A percentile compares a stretch with the other conserved stretches of the same genome.
Evolutionary conservation across 225 moss, liverwort and hornwort species (phyloP).

Genomic region (Physcomitrellopsis africana): DNA sequence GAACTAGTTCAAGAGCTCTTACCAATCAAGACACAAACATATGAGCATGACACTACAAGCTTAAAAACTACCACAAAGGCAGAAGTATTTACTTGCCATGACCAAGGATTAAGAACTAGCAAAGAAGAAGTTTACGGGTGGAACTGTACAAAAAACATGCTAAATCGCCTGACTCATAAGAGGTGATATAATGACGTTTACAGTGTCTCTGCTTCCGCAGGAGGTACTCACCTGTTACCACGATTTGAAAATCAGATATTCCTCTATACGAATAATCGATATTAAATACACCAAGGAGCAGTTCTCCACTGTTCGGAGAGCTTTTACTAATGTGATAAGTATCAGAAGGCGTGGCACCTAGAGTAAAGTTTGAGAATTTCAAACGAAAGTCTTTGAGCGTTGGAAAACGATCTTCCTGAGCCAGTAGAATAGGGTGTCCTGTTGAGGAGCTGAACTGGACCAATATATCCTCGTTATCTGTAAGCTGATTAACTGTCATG

Average conservation of each 20-base stretch:
- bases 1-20: neutral
- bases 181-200: neutral
- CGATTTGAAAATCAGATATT: slow-evolving; percentile 46
- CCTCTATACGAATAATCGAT: slow-evolving; percentile 49
- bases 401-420: slow-evolving; percentile 44
- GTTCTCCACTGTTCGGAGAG: slow-evolving; percentile 26
- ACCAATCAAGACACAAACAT: neutral
- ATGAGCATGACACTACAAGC: neutral
- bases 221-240: slow-evolving; percentile 36
- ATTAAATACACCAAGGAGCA: slow-evolving; percentile 59
- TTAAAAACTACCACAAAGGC: neutral
- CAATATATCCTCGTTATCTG: slow-evolving; percentile 23
- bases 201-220: neutral
- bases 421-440: slow-evolving; percentile 51
- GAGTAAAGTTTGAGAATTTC: slow-evolving; percentile 48
- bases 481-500: slow-evolving; percentile 25
- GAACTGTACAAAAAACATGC: neutral
- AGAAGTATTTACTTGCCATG: neutral
- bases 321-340: slow-evolving; percentile 35
- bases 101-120: neutral
- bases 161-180: neutral
- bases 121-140: neutral
- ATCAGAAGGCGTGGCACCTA: slow-evolving; percentile 36
- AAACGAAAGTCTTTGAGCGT: slow-evolving; percentile 45
- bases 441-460: slow-evolving; percentile 37